Percentiles rank a stretch among this genome's conserved stretches.
phyloP scores from a whole-genome alignment of 2,329 filamentous ascomycete species.

The Neofusicoccum umdonicola region DNA sequence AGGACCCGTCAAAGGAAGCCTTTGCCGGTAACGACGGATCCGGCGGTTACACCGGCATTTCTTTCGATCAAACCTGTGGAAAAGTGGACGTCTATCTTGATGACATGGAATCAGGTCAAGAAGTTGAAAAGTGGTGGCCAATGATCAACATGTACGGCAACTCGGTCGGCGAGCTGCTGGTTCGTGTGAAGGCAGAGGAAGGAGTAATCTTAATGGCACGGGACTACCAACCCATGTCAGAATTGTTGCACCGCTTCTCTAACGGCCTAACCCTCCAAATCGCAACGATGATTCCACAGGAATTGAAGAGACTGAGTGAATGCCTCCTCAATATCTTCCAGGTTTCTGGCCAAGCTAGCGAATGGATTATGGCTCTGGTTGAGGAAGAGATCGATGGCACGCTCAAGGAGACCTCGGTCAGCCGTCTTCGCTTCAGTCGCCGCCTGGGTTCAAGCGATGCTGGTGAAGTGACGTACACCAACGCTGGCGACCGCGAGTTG shows the following conservation, averaged over 20 bases:
- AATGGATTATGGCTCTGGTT: conserved; percentile 90
- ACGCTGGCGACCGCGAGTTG: conserved; percentile 62
- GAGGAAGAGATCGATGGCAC: conserved; percentile 97
- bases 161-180: conserved; percentile 75
- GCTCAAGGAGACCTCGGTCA: conserved; percentile 74
- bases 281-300: conserved; percentile 71
- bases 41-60: conserved; percentile 45
- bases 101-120: conserved; percentile 72
- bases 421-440: conserved; percentile 64
- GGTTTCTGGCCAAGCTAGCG: conserved; percentile 75
- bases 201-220: conserved; percentile 81
- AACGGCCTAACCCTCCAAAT: conserved; percentile 83
- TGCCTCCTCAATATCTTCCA: conserved; percentile 93
- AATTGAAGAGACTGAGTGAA: conserved; percentile 78
- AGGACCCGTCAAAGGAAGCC: conserved; percentile 36
- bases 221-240: conserved; percentile 80
- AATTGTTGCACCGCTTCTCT: conserved; percentile 80
- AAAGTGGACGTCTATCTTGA: conserved; percentile 80
- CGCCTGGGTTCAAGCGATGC: conserved; percentile 66
- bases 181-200: conserved; percentile 82
- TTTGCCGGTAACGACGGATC: conserved; percentile 30
- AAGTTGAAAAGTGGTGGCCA: conserved; percentile 82
- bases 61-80: conserved; percentile 56
- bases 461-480: conserved; percentile 11
- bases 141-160: conserved; percentile 75